phyloP scores from a whole-genome alignment of 768 basidiomycete genomes.

The Pleurotus platypus region DNA sequence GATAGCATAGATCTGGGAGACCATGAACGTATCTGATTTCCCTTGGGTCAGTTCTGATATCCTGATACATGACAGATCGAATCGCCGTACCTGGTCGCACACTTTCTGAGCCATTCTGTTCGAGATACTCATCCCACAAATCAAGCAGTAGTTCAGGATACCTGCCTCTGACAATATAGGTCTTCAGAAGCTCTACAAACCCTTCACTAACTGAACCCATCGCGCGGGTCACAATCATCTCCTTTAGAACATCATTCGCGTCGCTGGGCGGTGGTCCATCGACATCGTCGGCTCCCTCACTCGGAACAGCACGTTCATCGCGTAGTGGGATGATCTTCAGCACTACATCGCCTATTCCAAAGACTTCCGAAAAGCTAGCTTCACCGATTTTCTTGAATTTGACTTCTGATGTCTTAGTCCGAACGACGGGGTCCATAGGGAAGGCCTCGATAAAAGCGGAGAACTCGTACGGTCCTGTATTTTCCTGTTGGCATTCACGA shows the following conservation, averaged over 20 bases:
- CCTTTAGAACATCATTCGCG: conserved; percentile 72
- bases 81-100: conserved; percentile 68
- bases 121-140: conserved; percentile 85
- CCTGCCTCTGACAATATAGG: conserved; percentile 81
- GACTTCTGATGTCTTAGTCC: conserved; percentile 17
- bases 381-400: conserved; percentile 88
- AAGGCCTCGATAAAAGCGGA: conserved; percentile 82
- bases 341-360: conserved; percentile 85
- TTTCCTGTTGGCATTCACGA: conserved; percentile 66
- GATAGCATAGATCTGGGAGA: conserved; percentile 82
- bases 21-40: conserved; percentile 58
- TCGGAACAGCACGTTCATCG: conserved; percentile 33
- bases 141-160: conserved; percentile 79
- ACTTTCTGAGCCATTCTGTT: conserved; percentile 75
- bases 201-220: conserved; percentile 70
- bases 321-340: conserved; percentile 84
- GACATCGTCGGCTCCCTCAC: conserved; percentile 23
- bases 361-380: conserved; percentile 96
- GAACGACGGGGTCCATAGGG: conserved; percentile 66
- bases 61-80: neutral
- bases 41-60: neutral
- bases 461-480: conserved; percentile 65
- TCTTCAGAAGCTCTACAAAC: conserved; percentile 77
- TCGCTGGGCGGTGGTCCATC: conserved; percentile 72
- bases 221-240: conserved; percentile 70